Base-by-base conservation (phyloP, 306 rosid genomes). In the Mimosa pudica region DNA sequence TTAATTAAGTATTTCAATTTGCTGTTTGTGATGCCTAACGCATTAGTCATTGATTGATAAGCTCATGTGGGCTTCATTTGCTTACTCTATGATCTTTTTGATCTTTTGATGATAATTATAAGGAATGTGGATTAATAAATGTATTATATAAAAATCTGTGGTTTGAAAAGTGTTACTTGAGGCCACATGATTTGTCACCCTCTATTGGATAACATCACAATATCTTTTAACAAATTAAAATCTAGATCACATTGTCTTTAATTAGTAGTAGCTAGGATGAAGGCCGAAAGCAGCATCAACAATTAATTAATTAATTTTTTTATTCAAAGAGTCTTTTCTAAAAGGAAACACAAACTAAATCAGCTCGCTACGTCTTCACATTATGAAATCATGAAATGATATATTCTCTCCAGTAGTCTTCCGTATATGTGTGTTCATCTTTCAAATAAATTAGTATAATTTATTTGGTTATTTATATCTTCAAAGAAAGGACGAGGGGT, bases 171-270 rank as follows among this genome's bases (percentile, higher is more conserved):
- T 81, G 78, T 72, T 83, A 75, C 11, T 60, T 60, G 13, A 71
- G 65, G 85, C 58, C 85, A 74, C 81, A 86, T 80, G 90, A 82
- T 84, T 14, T 74, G 79, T 76, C 74, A 70, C 61, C 74, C 71
- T 69, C 78, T 55, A 69, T 74, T 48, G 73, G 58, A 65, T 82
- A 75, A 80, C 78, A 75, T 86, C 81, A 74, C 67, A 64, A 78
- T 71, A 74, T 70, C 77, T 66, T 75, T 1, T 6, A 13, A 14
- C 6, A 14, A 24, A 24, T 24, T 24, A 24, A 51, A 51, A 49
- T 2, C 0, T 16, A 4, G n/a, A 57, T 18, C 2, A 52, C 18
- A 8, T 5, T 52, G 20, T 16, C 58, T 16, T 16, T 60, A 6
- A 64, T 81, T 51, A 38, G 48, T 52, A 51, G 16, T 61, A n/a